Conservation (phyloP, 75 land plant species). For the Isoetes taiwanensis region DNA sequence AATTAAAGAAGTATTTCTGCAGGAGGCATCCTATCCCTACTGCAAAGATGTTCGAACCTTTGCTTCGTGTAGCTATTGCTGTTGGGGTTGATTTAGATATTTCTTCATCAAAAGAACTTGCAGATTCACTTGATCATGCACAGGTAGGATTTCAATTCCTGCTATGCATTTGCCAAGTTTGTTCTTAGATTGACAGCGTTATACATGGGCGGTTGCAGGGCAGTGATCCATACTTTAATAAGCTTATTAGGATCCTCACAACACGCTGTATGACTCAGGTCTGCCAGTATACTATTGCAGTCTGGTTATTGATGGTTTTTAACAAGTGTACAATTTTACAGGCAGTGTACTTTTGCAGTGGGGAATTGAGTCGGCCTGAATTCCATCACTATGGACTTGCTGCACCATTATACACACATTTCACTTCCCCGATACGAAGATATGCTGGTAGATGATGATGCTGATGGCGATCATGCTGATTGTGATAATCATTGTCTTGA, state of each 20-base stretch:
- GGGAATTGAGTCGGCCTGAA: constrained; percentile 78
- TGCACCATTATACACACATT: constrained; percentile 85
- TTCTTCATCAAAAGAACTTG: constrained; percentile 83
- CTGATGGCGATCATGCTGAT: not conserved
- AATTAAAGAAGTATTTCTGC: constrained; percentile 2
- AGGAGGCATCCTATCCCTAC: constrained; percentile 99
- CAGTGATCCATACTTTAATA: constrained; percentile 96
- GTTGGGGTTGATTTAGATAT: constrained; percentile 76
- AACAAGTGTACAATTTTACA: constrained; percentile 9
- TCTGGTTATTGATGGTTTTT: not conserved
- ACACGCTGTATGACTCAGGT: constrained; percentile 99
- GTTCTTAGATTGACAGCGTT: no score
- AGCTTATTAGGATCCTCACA: constrained; percentile 80
- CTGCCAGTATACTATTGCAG: no score
- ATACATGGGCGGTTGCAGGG: constrained; percentile 54
- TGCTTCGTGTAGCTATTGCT: constrained; percentile 74
- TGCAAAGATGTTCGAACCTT: constrained; percentile 92
- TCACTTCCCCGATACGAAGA: constrained; percentile 96
- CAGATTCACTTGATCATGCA: constrained; percentile 92
- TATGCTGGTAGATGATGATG: constrained; percentile 58
- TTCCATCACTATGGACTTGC: constrained; percentile 94
- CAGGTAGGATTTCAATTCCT: constrained; percentile 57
- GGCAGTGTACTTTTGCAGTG: constrained; percentile 99
- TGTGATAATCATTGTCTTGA: no score
- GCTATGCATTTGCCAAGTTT: no score